Evolutionary conservation across 202 grass and related monocot species (phyloP).

Genomic region (Zizania palustris): DNA sequence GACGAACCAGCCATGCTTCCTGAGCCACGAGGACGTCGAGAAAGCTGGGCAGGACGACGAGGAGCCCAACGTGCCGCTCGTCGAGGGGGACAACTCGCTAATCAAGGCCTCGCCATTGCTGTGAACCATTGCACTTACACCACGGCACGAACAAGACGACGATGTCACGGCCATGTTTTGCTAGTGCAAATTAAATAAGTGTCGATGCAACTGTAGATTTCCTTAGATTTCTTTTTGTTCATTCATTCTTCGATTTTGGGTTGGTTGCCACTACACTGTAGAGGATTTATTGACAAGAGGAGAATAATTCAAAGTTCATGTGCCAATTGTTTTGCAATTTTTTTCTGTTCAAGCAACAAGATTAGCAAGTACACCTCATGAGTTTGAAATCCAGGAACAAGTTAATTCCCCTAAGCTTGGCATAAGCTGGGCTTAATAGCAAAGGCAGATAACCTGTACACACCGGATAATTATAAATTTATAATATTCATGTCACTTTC

Average conservation of each 20-base stretch:
- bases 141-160: background rate
- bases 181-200: too few relatives aligned
- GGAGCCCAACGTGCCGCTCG: slow-evolving; percentile 40
- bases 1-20: slow-evolving; percentile 92
- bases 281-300: background rate
- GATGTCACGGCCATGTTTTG: background rate
- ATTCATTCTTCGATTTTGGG: slow-evolving; percentile 24
- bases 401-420: too few relatives aligned
- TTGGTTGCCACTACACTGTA: background rate
- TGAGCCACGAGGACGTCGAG: slow-evolving; percentile 73
- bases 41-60: slow-evolving; percentile 52
- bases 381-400: too few relatives aligned
- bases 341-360: background rate
- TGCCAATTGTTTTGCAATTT: background rate
- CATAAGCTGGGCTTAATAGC: too few relatives aligned
- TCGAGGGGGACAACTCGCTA: slow-evolving; percentile 50
- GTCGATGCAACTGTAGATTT: slow-evolving; percentile 16
- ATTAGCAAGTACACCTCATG: too few relatives aligned
- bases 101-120: slow-evolving; percentile 26
- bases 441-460: too few relatives aligned
- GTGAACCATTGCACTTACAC: background rate
- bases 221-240: slow-evolving; percentile 4
- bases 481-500: too few relatives aligned
- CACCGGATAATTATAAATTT: too few relatives aligned
- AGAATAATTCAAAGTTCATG: slow-evolving; percentile 11